Base-by-base conservation (phyloP, 441 rosid genomes). In the Croton laevigatus region DNA sequence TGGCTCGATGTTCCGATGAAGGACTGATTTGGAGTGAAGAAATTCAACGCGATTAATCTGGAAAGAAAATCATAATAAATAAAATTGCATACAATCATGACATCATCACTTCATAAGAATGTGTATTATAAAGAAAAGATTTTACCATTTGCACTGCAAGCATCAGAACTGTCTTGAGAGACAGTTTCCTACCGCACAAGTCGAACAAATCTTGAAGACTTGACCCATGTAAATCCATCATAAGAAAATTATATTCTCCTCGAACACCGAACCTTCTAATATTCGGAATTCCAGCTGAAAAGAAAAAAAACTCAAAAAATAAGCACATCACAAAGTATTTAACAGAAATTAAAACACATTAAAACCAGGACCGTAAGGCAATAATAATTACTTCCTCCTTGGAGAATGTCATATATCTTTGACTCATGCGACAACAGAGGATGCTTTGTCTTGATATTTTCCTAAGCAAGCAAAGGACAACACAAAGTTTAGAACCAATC, bases 181-280 rank as follows among this genome's bases (percentile, higher is more conserved):
- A 92, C 71, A 95, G 86, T 79, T 95, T 95, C 74, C 98, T 81
- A 68, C 94, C 89, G 79, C 99, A 95, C 78, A 93, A 95, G 85
- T 89, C 93, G 84, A 95, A 95, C 69, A 95, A 81, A 80, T 95
- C 99, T 82, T 95, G 97, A 73, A 95, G 97, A 82, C 99, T 95
- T 49, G 97, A 98, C 60, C 99, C 99, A 54, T 93, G 91, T 70
- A 95, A 86, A 86, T 95, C 99, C 94, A 95, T 93, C 75, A 93
- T 98, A 36, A 95, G 87, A 27, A 91, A 92, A 77, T 91, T 95
- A 80, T 93, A 95, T 71, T 93, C 98, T 34, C 98, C 97, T 80
- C 93, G 97, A 71, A 88, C 84, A 5, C 99, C 97, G 80, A 85
- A 95, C 97, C 97, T 93, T 82, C 85, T 95, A 45, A 89, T 84